Percentiles rank a stretch among this genome's conserved stretches.
phyloP scores from a whole-genome alignment of 495 filamentous ascomycete species.

The Hypoxylon trugodes region DNA sequence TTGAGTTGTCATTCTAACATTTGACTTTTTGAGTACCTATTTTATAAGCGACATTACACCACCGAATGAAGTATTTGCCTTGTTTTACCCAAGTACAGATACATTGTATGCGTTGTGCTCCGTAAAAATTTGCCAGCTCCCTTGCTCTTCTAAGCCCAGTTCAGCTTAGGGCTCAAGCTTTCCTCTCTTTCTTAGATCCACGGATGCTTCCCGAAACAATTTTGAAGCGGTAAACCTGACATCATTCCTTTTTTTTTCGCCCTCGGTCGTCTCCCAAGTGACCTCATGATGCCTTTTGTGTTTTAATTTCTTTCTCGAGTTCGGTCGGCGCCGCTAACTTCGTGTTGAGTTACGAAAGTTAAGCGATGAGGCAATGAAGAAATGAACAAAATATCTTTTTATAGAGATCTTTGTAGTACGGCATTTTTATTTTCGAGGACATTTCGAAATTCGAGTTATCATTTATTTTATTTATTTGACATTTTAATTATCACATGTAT shows the following conservation, averaged over 20 bases:
- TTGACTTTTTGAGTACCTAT: neutral
- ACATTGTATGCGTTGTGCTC: conserved; percentile 6
- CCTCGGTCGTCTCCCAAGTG: conserved; percentile 34
- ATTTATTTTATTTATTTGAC: neutral
- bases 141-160: conserved; percentile 7
- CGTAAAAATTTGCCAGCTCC: conserved; percentile 14
- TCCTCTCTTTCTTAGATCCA: conserved; percentile 19
- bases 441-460: too few species aligned
- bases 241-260: conserved; percentile 33
- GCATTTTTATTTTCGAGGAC: too few species aligned
- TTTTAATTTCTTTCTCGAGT: neutral
- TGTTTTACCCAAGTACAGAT: conserved; percentile 4
- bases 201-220: conserved; percentile 35
- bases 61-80: neutral
- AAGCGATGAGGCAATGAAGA: too few species aligned
- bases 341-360: too few species aligned
- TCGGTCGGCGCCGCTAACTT: conserved; percentile 10
- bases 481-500: too few species aligned
- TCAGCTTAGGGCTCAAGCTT: conserved; percentile 21
- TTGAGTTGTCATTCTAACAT: conserved; percentile 3
- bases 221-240: conserved; percentile 26
- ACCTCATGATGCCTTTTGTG: conserved; percentile 39
- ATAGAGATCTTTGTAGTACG: too few species aligned
- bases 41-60: neutral
- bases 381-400: too few species aligned